Evolutionary conservation across 2,329 filamentous ascomycete genomes (phyloP).

Genomic region (Fusarium decemcellulare): DNA sequence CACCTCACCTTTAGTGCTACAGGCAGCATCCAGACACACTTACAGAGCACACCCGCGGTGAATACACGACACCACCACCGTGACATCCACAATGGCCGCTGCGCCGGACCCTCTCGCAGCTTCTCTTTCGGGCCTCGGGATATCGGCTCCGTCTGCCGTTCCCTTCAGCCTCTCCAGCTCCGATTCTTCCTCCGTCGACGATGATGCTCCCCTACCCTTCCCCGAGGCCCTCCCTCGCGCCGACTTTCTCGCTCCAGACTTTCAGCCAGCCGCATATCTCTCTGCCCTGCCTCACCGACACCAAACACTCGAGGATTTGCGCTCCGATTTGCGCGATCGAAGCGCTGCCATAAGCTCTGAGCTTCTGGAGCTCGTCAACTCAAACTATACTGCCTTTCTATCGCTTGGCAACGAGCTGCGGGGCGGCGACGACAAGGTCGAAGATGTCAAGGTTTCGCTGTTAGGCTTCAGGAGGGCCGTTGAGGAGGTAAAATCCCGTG

Average conservation of each 20-base stretch:
- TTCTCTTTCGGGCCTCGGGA: constrained; percentile 46
- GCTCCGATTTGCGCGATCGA: constrained; percentile 85
- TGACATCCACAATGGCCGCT: constrained; percentile 23
- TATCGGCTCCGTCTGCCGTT: constrained; percentile 46
- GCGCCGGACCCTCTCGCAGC: constrained; percentile 47
- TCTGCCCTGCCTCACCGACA: constrained; percentile 86
- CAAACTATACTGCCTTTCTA: constrained; percentile 94
- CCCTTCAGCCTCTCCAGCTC: constrained; percentile 61
- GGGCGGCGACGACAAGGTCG: constrained; percentile 92
- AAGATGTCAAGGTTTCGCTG: constrained; percentile 89
- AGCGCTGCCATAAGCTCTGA: constrained; percentile 86
- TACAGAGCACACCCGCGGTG: constrained; percentile 15
- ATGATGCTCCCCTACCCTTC: constrained; percentile 85
- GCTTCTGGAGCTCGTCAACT: constrained; percentile 93
- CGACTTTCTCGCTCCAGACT: constrained; percentile 84
- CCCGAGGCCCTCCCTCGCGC: constrained; percentile 85
- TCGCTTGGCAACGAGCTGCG: constrained; percentile 84
- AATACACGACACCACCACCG: constrained; percentile 1
- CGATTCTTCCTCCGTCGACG: constrained; percentile 58
- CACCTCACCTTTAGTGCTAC: constrained; percentile 37
- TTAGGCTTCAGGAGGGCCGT: constrained; percentile 89
- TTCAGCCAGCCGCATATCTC: constrained; percentile 87
- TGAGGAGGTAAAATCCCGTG: constrained; percentile 77
- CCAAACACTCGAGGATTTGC: constrained; percentile 95
- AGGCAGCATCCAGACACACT: constrained; percentile 15